A percentile compares a stretch with the other conserved stretches of the same genome.
These are phyloP conservation scores for Fusarium guadeloupense DNA, from an alignment of 2,329 filamentous ascomycete species.

Conservation along the genomic window DNA sequence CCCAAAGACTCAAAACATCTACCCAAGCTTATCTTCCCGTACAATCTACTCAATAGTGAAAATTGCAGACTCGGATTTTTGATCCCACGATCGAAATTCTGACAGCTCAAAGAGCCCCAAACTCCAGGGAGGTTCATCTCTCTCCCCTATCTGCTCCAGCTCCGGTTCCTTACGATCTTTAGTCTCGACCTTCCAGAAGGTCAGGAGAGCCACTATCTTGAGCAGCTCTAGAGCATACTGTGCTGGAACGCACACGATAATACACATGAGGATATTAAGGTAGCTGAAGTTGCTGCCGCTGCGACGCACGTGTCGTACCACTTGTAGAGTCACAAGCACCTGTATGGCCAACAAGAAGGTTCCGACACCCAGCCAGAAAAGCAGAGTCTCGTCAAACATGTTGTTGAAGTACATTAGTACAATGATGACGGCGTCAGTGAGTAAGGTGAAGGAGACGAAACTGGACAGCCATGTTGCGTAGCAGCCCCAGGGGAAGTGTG, in stretches of 20 bases:
- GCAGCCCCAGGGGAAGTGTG: neutral
- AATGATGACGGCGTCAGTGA: conserved; percentile 9
- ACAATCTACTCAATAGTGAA: neutral
- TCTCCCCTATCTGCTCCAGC: neutral
- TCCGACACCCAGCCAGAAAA: neutral
- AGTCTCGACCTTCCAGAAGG: neutral
- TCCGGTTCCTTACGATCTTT: neutral
- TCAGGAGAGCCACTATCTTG: conserved; percentile 19
- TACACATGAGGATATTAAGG: neutral
- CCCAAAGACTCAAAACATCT: no score
- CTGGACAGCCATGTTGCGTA: conserved; percentile 4
- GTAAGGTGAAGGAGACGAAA: conserved; percentile 7
- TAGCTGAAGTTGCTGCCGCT: neutral
- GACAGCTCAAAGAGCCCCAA: neutral
- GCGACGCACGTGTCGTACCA: neutral
- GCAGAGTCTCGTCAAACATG: neutral
- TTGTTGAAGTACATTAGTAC: neutral
- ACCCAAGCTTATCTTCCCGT: no score
- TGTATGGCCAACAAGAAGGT: neutral
- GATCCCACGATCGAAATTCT: neutral
- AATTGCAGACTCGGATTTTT: neutral
- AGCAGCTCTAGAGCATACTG: conserved; percentile 12
- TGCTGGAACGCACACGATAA: neutral
- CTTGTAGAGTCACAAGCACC: neutral
- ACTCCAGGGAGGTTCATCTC: conserved; percentile 1